Base-by-base conservation (phyloP, 371 early-diverging fungal species). In the Amoeboaphelidium protococcarum region DNA sequence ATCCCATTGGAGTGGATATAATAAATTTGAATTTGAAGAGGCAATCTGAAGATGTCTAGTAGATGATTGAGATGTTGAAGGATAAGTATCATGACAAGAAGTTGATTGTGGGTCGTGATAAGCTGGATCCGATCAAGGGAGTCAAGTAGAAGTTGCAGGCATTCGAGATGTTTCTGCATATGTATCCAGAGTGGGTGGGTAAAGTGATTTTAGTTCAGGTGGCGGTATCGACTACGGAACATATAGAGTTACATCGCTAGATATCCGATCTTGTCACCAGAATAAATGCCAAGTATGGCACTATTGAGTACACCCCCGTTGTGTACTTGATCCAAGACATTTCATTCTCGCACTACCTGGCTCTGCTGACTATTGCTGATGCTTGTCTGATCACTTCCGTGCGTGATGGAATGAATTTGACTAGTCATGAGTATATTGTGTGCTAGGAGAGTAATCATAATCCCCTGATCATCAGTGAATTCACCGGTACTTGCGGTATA, bases 321-420 rank as follows among this genome's bases (percentile, higher is more conserved):
- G 70, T 74, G 20, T 74, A 74, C 51, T 47, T 76, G 3, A 82
- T 80, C 50, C 79, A 77, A 62, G 84, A 78, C 54, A 73, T 78
- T 57, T 79, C 76, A 31, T 86, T 71, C 55, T 68, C 71, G 44
- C 84, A 94, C 54, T 81, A 94, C 50, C 67, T 85, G 52, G 96
- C 89, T 1, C 65, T 96, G 24, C 71, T 95, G 43, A 71, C 76
- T 19, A 58, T 78, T 22, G 88, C 89, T 3, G 92, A 95, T 60
- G 73, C 82, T 2, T 80, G 87, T 52, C 58, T 91, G 1, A 82
- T 96, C 50, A 94, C 92, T 1, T 74, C 81, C 2, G 60, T 95
- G 19, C 73, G 89, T 40, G 95, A 94, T 58, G 96, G 97, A 24
- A 91, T 94, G 95, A 95, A 95, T 60, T 65, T 90, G 10, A 87